Base-by-base conservation (phyloP, 2,329 filamentous ascomycete species). In the Grosmannia penicillata region DNA sequence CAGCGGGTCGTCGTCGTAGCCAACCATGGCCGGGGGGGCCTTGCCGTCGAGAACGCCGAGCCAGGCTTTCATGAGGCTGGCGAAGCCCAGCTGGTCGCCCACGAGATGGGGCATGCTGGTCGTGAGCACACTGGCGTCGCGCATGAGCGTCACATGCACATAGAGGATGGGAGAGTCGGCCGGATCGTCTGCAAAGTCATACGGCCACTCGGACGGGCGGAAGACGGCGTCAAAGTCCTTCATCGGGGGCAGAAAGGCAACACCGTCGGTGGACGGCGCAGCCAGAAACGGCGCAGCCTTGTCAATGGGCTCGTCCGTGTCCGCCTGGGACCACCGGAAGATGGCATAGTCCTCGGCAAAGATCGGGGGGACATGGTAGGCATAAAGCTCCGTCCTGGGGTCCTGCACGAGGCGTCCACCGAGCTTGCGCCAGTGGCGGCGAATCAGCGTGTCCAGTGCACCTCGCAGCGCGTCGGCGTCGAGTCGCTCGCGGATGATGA, bases 341-440 rank as follows among this genome's bases (percentile, higher is more conserved):
- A 39, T 18, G 8, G 35, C 36, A 24, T 42, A 42, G 22, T 19
- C 7, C 4, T 29, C 27, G 4, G 21, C 15, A 25, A 38, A 42
- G 8, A 24, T 10, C 4, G 21, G n/a, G 4, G 40, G 40, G 7
- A 42, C 18, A 15, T 31, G 40, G 36, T 42, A 42, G 18, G 35
- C 36, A 11, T 13, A 21, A 3, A 23, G 8, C 17, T 14, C 13
- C 13, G 36, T 38, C 8, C 26, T 9, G n/a, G 14, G 24, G 36
- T 42, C 23, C 8, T 11, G 27, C 8, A 33, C 23, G 2, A 42
- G 2, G 8, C 40, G 36, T 5, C 18, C 40, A 8, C 40, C 40
- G 18, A 42, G 40, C 33, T 38, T 42, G 21, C 40, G 40, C 36
- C 36, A 42, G 32, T 42, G 32, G 13, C 38, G 22, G 13, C 40